phyloP scores from a whole-genome alignment of 306 rosid genomes.

The Calophaca sinica region DNA sequence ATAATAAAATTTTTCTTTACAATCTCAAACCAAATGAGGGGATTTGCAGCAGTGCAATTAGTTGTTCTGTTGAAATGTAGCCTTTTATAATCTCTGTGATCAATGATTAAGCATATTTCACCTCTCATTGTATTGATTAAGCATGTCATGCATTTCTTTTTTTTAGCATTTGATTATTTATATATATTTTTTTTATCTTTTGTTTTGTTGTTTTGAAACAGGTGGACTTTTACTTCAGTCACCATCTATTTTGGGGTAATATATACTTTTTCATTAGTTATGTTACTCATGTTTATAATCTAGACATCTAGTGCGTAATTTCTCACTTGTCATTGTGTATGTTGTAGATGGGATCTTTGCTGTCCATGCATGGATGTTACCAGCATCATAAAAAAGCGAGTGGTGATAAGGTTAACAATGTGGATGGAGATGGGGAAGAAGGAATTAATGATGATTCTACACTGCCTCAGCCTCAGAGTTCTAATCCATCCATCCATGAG shows the following conservation, averaged over 20 bases:
- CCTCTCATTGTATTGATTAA: background rate
- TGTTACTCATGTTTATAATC: conserved; percentile 28
- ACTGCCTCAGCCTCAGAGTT: conserved; percentile 42
- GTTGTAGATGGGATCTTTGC: conserved; percentile 80
- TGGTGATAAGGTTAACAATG: conserved; percentile 80
- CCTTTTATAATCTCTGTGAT: too few species aligned
- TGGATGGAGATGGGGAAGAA: conserved; percentile 77
- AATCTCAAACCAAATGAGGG: too few species aligned
- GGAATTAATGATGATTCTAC: conserved; percentile 55
- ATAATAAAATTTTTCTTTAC: too few species aligned
- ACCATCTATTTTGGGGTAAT: conserved; percentile 96
- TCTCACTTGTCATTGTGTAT: conserved; percentile 14
- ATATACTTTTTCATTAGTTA: background rate
- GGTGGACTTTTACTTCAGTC: conserved; percentile 88
- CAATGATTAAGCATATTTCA: conserved; percentile 35
- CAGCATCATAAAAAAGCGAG: conserved; percentile 77
- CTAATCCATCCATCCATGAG: conserved; percentile 47
- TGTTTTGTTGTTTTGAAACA: conserved; percentile 52
- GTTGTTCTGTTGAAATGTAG: background rate
- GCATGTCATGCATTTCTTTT: background rate
- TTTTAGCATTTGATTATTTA: conserved; percentile 33
- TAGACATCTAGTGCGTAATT: background rate
- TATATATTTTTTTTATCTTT: background rate
- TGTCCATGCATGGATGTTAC: conserved; percentile 88
- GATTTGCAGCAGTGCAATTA: background rate